Conservation (phyloP, 2,329 filamentous ascomycete genomes). For the Cytospora mali region DNA sequence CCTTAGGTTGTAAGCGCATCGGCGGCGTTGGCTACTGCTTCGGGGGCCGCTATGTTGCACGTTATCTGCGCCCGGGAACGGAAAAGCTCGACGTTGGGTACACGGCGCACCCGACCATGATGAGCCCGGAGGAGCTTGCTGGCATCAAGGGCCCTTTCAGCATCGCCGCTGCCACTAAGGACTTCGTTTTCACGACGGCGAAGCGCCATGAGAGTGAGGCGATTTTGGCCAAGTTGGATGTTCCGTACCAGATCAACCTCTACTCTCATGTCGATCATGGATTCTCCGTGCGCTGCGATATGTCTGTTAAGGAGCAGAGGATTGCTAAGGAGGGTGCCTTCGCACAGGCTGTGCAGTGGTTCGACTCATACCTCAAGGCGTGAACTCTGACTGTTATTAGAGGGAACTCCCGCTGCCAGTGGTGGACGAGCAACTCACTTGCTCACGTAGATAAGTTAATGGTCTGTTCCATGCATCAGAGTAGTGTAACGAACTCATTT, state of each 20-base stretch:
- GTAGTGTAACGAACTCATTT: too few species aligned
- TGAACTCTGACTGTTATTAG: background rate
- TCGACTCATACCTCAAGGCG: slow-evolving; percentile 7
- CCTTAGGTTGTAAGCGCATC: slow-evolving; percentile 37
- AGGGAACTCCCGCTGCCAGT: too few species aligned
- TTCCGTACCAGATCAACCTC: slow-evolving; percentile 30
- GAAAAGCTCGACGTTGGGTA: slow-evolving; percentile 51
- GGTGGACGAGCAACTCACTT: too few species aligned
- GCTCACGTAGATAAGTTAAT: too few species aligned
- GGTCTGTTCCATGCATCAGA: too few species aligned
- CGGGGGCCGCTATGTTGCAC: slow-evolving; percentile 44
- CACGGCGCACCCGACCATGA: slow-evolving; percentile 52
- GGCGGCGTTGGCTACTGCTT: slow-evolving; percentile 49
- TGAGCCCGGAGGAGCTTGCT: slow-evolving; percentile 49
- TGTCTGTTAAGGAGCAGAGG: slow-evolving; percentile 20
- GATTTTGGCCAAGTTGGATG: slow-evolving; percentile 45
- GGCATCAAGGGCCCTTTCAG: slow-evolving; percentile 47
- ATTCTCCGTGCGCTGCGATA: slow-evolving; percentile 21
- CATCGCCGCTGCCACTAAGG: slow-evolving; percentile 51
- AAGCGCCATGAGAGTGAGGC: slow-evolving; percentile 51
- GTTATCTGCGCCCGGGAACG: slow-evolving; percentile 44
- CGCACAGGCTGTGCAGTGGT: slow-evolving; percentile 24
- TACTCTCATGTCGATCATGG: slow-evolving; percentile 21
- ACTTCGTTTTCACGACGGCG: slow-evolving; percentile 49
- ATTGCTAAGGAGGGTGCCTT: slow-evolving; percentile 25